Evolutionary conservation across 257 asterid species (phyloP).

Genomic region (Sherardia arvensis): DNA sequence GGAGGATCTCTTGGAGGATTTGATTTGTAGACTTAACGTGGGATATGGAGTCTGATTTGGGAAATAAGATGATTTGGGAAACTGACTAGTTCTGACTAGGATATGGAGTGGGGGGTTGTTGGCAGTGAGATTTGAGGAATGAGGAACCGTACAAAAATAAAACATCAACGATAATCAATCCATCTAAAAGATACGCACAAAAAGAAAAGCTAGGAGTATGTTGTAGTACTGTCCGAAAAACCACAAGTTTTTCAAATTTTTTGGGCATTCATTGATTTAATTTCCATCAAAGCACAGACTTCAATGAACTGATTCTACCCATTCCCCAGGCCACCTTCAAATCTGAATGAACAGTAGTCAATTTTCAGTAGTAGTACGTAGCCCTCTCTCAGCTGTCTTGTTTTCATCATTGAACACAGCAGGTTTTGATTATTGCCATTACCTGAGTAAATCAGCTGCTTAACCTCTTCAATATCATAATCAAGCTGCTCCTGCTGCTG

Average conservation of each 20-base stretch:
- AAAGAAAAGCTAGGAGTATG: constrained; percentile 13
- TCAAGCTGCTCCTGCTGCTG: constrained; percentile 24
- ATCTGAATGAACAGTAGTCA: constrained; percentile 25
- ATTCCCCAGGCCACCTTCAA: constrained; percentile 16
- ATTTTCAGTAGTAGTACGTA: constrained; percentile 36
- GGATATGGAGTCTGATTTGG: no score
- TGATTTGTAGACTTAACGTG: no score
- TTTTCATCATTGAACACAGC: constrained; percentile 40
- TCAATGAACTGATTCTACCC: constrained; percentile 7
- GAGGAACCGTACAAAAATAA: constrained; percentile 17
- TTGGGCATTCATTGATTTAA: neutral
- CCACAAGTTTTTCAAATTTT: no score
- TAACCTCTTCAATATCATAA: constrained; percentile 54
- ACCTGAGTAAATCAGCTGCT: constrained; percentile 31
- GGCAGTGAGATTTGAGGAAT: constrained; percentile 9
- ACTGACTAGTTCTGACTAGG: constrained; percentile 16
- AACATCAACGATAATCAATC: constrained; percentile 11
- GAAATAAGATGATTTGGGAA: constrained; percentile 1
- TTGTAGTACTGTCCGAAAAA: no score
- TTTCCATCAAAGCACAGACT: neutral
- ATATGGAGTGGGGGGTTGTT: neutral
- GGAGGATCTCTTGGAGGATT: no score
- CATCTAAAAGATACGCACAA: constrained; percentile 22
- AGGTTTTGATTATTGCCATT: neutral
- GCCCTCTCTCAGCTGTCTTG: constrained; percentile 38